phyloP scores from a whole-genome alignment of 2,329 filamentous ascomycete genomes.

The Orbilia brochopaga region DNA sequence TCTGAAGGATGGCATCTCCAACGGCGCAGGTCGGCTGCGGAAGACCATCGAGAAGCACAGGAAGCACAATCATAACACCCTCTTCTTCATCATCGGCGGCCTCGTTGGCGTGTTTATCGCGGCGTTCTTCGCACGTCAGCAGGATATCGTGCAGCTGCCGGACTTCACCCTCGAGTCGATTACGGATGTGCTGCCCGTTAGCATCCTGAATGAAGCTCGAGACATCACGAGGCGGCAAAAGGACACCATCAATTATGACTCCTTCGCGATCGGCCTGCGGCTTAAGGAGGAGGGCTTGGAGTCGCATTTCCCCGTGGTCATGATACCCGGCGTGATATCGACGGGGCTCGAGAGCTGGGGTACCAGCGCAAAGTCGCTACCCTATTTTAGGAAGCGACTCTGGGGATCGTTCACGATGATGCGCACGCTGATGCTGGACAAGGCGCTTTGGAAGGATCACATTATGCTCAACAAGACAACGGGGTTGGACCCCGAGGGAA shows the following conservation, averaged over 20 bases:
- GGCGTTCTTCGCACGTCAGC: conserved; percentile 85
- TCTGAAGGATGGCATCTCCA: conserved; percentile 37
- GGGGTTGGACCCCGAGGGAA: conserved; percentile 83
- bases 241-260: conserved; percentile 87
- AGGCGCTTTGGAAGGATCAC: conserved; percentile 91
- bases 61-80: conserved; percentile 39
- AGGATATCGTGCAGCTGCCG: conserved; percentile 78
- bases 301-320: conserved; percentile 87
- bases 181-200: conserved; percentile 84
- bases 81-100: conserved; percentile 80
- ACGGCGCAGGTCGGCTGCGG: conserved; percentile 28
- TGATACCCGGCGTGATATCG: conserved; percentile 97
- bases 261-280: conserved; percentile 87
- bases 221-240: conserved; percentile 87
- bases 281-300: conserved; percentile 78
- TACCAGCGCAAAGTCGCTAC: conserved; percentile 79
- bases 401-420: conserved; percentile 99
- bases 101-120: conserved; percentile 89
- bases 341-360: conserved; percentile 95
- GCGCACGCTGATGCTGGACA: conserved; percentile 88
- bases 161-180: conserved; percentile 77
- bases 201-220: conserved; percentile 81
- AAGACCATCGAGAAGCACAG: conserved; percentile 31
- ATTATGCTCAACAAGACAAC: conserved; percentile 95
- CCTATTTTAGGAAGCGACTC: conserved; percentile 90